Conservation (phyloP, 2,329 filamentous ascomycete genomes). For the Sporothrix humicola region DNA sequence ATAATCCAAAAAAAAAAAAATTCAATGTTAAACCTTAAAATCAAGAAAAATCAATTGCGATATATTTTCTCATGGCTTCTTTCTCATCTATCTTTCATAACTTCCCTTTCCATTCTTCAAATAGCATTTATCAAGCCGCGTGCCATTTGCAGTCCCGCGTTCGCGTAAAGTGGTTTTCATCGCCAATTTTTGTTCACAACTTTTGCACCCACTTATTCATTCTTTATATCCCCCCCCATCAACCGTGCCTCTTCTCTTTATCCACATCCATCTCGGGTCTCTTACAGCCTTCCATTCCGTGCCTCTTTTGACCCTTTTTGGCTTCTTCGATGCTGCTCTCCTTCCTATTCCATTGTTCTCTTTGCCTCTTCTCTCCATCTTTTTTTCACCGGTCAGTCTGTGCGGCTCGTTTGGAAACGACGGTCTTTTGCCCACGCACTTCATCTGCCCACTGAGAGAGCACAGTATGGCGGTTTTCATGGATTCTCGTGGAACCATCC, state of each 20-base stretch:
- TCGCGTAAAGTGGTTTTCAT: conserved; percentile 4
- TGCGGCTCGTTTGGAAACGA: neutral
- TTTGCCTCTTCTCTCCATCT: neutral
- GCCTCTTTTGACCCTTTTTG: neutral
- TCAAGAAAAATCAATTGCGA: no score
- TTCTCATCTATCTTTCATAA: no score
- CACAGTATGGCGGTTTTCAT: no score
- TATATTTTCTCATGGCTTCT: no score
- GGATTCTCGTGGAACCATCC: neutral
- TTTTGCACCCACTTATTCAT: neutral
- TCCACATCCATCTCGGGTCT: neutral
- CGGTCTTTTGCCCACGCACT: neutral
- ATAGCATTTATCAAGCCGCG: neutral
- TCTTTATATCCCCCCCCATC: neutral
- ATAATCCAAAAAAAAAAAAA: no score
- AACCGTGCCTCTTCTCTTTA: neutral
- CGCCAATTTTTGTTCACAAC: neutral
- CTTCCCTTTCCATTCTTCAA: no score
- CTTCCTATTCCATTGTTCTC: neutral
- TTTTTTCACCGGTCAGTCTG: conserved; percentile 15
- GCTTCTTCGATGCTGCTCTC: neutral
- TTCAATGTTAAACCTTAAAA: no score
- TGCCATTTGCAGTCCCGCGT: neutral
- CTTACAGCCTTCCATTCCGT: neutral
- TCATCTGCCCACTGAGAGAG: no score